Evolutionary conservation across 176 grass and related monocot species (phyloP), one percentile per base, ranked within the genome.

Genomic region (Alopecurus myosuroides): DNA sequence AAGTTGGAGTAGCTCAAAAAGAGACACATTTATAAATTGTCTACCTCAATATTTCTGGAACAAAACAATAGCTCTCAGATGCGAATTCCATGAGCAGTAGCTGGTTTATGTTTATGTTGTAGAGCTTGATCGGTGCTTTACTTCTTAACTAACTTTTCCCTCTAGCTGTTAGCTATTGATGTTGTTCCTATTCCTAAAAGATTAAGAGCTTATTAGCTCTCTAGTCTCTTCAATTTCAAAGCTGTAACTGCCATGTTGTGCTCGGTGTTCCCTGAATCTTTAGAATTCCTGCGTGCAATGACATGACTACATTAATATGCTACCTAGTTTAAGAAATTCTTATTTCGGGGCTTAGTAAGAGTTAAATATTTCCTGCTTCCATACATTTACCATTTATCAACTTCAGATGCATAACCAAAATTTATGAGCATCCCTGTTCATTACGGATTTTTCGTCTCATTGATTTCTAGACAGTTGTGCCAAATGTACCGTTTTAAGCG

Each of bases 401-500:
- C 82, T 81, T 81, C 19, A 71, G 50, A 85, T 70, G 31, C 25
- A 53, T 77, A 77, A 37, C 7, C 7, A 72, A 11, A 55, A 53
- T 28, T 28, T 33, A 71, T 64, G 63, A 18, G 5, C 11, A 44
- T 77, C 1, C 60, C 23, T 69, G 22, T 77, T 40, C 36, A 39
- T 81, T 50, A 68, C 13, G 33, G 15, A 44, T 25, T 19, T 74
- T 49, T 29, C 55, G 12, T 26, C 60, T 68, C 6, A 31, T 77
- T 28, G 17, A 1, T 82, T 61, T 41, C 2, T 46, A 36, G 26
- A 8, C 26, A 46, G 29, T 45, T 52, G 13, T 76, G 13, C 31
- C 23, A 67, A 53, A 82, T 82, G 6, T 57, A 22, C 17, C 45
- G 37, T 75, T 84, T 40, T 79, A 57, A 86, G 74, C 82, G 73